Conservation (phyloP, 2,329 filamentous ascomycete species). For the Teratosphaeria nubilosa region DNA sequence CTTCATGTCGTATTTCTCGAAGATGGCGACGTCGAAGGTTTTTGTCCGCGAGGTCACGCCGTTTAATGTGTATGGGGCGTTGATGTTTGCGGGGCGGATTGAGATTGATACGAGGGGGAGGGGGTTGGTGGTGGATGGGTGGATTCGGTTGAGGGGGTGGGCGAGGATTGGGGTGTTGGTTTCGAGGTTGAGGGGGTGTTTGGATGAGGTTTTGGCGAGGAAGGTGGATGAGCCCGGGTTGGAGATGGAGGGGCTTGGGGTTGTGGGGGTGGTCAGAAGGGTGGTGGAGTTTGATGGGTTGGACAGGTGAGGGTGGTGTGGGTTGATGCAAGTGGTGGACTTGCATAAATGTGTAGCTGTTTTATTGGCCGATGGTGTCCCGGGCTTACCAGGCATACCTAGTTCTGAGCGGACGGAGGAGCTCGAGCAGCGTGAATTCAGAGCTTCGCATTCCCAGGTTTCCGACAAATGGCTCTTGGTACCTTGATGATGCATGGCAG, state of each 20-base stretch:
- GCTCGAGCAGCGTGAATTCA: too few relatives aligned
- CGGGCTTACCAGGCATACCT: too few relatives aligned
- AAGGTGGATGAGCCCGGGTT: conserved; percentile 66
- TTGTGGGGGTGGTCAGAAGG: conserved; percentile 67
- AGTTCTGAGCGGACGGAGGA: too few relatives aligned
- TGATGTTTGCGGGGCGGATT: conserved; percentile 80
- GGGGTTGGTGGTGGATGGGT: conserved; percentile 83
- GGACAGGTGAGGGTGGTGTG: conserved; percentile 16
- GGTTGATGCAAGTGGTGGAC: background rate
- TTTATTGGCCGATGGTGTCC: too few relatives aligned
- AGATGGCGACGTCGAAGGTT: conserved; percentile 85
- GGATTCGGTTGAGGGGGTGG: conserved; percentile 81
- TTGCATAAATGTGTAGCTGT: background rate
- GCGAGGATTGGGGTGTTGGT: conserved; percentile 87
- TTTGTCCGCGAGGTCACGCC: conserved; percentile 88
- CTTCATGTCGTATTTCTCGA: conserved; percentile 82
- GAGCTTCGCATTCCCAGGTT: too few relatives aligned
- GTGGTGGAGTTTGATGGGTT: conserved; percentile 79
- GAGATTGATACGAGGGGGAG: conserved; percentile 78
- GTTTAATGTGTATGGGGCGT: conserved; percentile 78
- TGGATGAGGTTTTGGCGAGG: conserved; percentile 71
- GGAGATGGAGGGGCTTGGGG: conserved; percentile 41
- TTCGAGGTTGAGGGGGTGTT: conserved; percentile 68
- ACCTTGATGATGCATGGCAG: too few relatives aligned
- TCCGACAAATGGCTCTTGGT: too few relatives aligned